These are phyloP conservation scores for Sanghuangporus sanghuang DNA, from an alignment of 1,284 basidiomycete species.

Conservation along the genomic window DNA sequence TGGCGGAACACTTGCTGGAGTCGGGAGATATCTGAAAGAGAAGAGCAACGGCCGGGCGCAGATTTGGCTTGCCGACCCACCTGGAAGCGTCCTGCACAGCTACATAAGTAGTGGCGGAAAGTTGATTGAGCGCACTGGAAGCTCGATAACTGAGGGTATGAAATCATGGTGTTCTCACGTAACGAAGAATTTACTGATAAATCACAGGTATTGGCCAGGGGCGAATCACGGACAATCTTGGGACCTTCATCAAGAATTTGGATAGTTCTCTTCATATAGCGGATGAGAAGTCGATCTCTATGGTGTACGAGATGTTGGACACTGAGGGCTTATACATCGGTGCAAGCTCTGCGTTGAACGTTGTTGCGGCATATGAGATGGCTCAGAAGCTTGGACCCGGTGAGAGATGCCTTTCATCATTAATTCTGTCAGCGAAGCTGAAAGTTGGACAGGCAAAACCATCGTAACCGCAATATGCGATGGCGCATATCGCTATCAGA, in stretches of 20 bases:
- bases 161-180: neutral
- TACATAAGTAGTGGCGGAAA: conserved; percentile 82
- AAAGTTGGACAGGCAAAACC: conserved; percentile 58
- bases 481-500: conserved; percentile 96
- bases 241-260: conserved; percentile 76
- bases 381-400: conserved; percentile 83
- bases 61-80: conserved; percentile 94
- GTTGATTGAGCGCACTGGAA: conserved; percentile 75
- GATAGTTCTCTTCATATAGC: conserved; percentile 83
- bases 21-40: conserved; percentile 83
- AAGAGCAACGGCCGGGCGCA: conserved; percentile 79
- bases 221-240: conserved; percentile 92
- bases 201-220: conserved; percentile 90
- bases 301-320: conserved; percentile 92
- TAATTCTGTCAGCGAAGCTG: neutral
- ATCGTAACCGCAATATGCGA: conserved; percentile 92
- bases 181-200: neutral
- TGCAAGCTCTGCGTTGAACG: conserved; percentile 94
- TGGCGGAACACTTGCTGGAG: conserved; percentile 92
- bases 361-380: conserved; percentile 88
- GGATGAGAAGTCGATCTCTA: conserved; percentile 87
- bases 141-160: conserved; percentile 94
- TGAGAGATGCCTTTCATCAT: conserved; percentile 28
- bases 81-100: conserved; percentile 88
- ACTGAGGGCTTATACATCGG: conserved; percentile 95